Evolutionary conservation across 1,139 yeast species (phyloP).

Genomic region (Hanseniaspora uvarum): DNA sequence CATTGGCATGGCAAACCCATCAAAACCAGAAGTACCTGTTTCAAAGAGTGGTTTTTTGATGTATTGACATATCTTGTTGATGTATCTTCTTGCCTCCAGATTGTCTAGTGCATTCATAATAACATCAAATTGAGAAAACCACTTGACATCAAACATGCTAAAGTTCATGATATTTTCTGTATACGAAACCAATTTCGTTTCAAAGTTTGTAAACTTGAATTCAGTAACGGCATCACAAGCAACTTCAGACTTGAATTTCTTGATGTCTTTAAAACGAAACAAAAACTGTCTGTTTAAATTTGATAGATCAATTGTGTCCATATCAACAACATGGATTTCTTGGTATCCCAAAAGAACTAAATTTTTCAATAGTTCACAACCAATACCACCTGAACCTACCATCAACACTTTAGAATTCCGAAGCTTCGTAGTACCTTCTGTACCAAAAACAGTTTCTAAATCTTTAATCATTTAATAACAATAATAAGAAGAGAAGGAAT

Average conservation of each 20-base stretch:
- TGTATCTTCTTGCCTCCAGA: constrained; percentile 81
- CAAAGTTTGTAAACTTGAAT: constrained; percentile 50
- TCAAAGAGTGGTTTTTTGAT: constrained; percentile 72
- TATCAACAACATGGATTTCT: constrained; percentile 81
- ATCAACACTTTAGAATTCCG: constrained; percentile 54
- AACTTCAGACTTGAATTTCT: constrained; percentile 70
- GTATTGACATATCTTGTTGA: constrained; percentile 71
- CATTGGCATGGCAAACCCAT: constrained; percentile 89
- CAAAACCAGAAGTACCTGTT: constrained; percentile 89
- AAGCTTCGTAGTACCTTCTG: constrained; percentile 23
- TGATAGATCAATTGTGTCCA: constrained; percentile 86
- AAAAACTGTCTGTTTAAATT: constrained; percentile 89
- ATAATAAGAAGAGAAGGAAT: no score
- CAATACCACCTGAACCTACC: constrained; percentile 99
- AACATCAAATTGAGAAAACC: constrained; percentile 72
- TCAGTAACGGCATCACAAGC: constrained; percentile 71
- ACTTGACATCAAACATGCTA: constrained; percentile 54
- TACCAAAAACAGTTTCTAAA: constrained; percentile 14
- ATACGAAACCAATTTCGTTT: constrained; percentile 61
- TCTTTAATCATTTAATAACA: constrained; percentile 9
- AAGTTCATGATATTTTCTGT: constrained; percentile 85
- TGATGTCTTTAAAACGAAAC: constrained; percentile 77
- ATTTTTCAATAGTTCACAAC: constrained; percentile 87
- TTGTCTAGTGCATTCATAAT: constrained; percentile 91
- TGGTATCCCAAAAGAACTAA: constrained; percentile 75